phyloP scores from a whole-genome alignment of 169 alveolate genomes.

The Ichthyophthirius multifiliis region DNA sequence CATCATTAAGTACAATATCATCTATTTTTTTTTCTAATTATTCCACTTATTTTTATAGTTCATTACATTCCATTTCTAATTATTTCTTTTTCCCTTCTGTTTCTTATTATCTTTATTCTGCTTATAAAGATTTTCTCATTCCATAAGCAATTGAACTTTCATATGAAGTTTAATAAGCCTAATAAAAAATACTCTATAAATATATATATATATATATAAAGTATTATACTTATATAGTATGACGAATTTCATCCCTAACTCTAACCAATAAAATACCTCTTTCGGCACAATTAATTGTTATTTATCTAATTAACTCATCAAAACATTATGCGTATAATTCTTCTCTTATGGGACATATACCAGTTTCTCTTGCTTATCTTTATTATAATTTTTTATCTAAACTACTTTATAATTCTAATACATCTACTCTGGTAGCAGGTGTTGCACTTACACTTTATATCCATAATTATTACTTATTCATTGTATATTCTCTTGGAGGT shows the following conservation, averaged over 20 bases:
- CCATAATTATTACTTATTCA: slow-evolving; percentile 90
- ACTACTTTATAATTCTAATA: slow-evolving; percentile 84
- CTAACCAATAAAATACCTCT: slow-evolving; percentile 87
- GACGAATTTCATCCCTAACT: slow-evolving; percentile 90
- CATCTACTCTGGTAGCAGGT: slow-evolving; percentile 92
- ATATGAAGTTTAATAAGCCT: slow-evolving; percentile 88
- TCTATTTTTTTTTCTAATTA: slow-evolving; percentile 22
- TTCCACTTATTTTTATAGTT: slow-evolving; percentile 45
- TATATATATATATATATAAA: not conserved
- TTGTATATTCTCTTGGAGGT: slow-evolving; percentile 92
- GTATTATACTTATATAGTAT: slow-evolving; percentile 62
- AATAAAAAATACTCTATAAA: not conserved
- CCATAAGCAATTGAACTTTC: slow-evolving; percentile 93
- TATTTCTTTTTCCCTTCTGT: slow-evolving; percentile 48
- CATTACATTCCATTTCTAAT: slow-evolving; percentile 47
- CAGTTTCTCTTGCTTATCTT: slow-evolving; percentile 92
- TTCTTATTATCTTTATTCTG: slow-evolving; percentile 71
- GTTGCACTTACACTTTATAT: slow-evolving; percentile 90
- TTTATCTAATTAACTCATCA: slow-evolving; percentile 92
- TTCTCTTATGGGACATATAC: slow-evolving; percentile 93
- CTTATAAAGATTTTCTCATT: slow-evolving; percentile 89
- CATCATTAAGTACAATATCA: slow-evolving; percentile 22
- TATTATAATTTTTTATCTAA: slow-evolving; percentile 86
- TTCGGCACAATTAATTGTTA: slow-evolving; percentile 90
- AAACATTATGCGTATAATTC: slow-evolving; percentile 90